phyloP scores from a whole-genome alignment of 257 asterid genomes.

The Phtheirospermum japonicum region DNA sequence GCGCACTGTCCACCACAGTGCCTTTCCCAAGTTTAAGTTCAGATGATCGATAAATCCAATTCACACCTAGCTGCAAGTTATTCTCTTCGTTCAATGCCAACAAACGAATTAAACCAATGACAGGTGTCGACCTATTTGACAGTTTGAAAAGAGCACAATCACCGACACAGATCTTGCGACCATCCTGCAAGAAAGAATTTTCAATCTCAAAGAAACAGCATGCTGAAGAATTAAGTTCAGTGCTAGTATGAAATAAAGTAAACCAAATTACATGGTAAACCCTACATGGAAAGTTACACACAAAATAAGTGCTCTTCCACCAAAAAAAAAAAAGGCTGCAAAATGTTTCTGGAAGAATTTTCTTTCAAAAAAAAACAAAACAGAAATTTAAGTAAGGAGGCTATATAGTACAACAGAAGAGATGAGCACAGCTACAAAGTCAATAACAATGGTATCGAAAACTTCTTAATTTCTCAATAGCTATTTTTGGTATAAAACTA shows the following conservation, averaged over 20 bases:
- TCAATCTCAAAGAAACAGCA: no score
- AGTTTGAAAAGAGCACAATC: conserved; percentile 64
- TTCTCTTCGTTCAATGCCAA: conserved; percentile 40
- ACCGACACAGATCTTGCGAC: conserved; percentile 45
- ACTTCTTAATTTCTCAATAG: background rate
- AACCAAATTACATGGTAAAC: no score
- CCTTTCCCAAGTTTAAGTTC: conserved; percentile 44
- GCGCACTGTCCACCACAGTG: conserved; percentile 50
- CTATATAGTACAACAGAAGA: background rate
- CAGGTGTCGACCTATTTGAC: conserved; percentile 51
- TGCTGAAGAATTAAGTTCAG: no score
- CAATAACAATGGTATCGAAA: background rate
- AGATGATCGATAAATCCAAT: conserved; percentile 64
- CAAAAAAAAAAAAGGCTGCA: no score
- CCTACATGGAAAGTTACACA: no score
- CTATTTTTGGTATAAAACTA: background rate
- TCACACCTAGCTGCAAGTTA: conserved; percentile 51
- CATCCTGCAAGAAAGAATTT: conserved; percentile 62
- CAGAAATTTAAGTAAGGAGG: no score
- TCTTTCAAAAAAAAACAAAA: no score
- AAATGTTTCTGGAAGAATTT: no score
- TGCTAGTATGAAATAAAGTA: no score
- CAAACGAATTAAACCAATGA: conserved; percentile 55
- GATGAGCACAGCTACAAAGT: background rate
- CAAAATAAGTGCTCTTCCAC: no score